Base-by-base conservation (phyloP, 148 eudicot genomes). In the Silene conica region DNA sequence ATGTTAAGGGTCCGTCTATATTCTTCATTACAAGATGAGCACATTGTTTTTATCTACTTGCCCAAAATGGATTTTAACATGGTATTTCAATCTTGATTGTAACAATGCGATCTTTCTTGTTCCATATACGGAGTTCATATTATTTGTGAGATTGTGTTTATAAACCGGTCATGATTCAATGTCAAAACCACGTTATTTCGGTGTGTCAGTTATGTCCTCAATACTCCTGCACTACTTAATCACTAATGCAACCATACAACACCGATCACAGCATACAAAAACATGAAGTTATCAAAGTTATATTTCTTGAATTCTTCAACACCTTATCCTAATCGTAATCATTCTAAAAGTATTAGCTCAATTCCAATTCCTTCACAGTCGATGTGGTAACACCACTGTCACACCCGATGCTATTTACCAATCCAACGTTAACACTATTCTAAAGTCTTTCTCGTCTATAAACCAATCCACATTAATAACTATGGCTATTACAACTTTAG, bases 401-500 rank as follows among this genome's bases (percentile, higher is more conserved):
- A 78, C 73, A 62, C 71, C 79, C 73, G 77, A 75, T 62, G 77
- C 81, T 58, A 74, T 73, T 12, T 78, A 50, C 74, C 19, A 67
- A 78, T 58, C 71, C 19, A 82, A 78, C 72, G 74, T 78, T 10
- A 68, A 82, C 3, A 19, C 63, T 13, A 62, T 70, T 54, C 74
- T 82, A 18, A 62, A 22, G 1, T 67, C 77, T 0, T 25, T 74
- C 28, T 66, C 78, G 3, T 71, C 79, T 13, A 15, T 74, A 68
- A 69, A 73, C 21, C 45, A 26, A 26, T 26, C 28, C 28, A 26
- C 28, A 26, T 59, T 54, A 62, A 82, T 80, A 61, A 70, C 72
- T 58, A 86, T 71, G 91, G 87, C 74, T 77, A 80, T 84, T 56
- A 73, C 83, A 78, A 78, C 68, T 70, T 78, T 72, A 28, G 80